Conservation (phyloP, 1,139 yeast genomes). For the Saccharomyces hybrid region DNA sequence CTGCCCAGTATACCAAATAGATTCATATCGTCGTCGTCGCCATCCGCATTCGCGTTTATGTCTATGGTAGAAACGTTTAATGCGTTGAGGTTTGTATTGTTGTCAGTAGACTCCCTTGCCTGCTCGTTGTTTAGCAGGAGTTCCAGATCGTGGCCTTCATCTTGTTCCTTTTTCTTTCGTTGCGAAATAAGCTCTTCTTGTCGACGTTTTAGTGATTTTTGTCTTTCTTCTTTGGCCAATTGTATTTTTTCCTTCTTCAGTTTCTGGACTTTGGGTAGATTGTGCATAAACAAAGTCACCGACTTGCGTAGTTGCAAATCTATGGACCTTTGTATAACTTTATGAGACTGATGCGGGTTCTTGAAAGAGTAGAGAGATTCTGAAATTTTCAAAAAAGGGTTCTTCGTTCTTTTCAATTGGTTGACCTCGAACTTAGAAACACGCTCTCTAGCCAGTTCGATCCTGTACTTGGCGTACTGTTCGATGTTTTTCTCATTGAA, state of each 20-base stretch:
- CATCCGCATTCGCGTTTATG: conserved; percentile 13
- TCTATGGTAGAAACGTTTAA: conserved; percentile 11
- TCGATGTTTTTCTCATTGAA: conserved; percentile 32
- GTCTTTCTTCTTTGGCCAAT: conserved; percentile 14
- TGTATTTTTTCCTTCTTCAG: conserved; percentile 8
- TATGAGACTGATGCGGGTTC: conserved; percentile 8
- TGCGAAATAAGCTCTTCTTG: conserved; percentile 4
- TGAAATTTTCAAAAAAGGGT: conserved; percentile 25
- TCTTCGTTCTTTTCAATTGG: conserved; percentile 20
- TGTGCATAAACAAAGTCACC: conserved; percentile 5
- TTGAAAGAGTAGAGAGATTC: conserved; percentile 1
- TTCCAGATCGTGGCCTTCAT: conserved; percentile 11
- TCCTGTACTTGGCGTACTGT: conserved; percentile 46
- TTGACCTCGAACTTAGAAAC: conserved; percentile 30
- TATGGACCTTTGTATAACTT: conserved; percentile 3
- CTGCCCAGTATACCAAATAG: conserved; percentile 22
- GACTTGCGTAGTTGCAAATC: conserved; percentile 6
- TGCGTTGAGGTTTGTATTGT: neutral
- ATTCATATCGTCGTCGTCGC: conserved; percentile 21
- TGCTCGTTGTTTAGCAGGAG: neutral
- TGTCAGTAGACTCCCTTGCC: neutral
- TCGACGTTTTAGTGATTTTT: conserved; percentile 6
- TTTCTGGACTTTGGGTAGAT: conserved; percentile 6
- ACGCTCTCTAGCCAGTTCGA: conserved; percentile 29
- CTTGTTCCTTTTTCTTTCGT: conserved; percentile 10